Evolutionary conservation across 768 basidiomycete genomes (phyloP).

Genomic region (Auricularia auricula-judae): DNA sequence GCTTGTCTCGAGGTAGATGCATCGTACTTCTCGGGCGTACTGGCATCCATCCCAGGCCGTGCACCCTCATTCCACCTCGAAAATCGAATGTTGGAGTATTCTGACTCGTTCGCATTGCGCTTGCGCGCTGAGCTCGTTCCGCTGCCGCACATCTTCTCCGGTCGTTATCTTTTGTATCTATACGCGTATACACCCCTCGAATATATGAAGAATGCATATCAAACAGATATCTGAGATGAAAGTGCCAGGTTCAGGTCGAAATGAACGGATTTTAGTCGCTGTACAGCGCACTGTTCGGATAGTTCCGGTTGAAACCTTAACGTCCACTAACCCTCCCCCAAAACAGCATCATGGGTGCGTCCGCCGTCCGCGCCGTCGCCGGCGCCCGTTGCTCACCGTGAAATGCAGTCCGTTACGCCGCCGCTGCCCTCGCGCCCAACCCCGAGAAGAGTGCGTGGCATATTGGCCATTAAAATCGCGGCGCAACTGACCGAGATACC

Average conservation of each 20-base stretch:
- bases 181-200: not conserved
- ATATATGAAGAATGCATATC: not conserved
- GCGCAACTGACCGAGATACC: conserved; percentile 7
- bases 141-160: not conserved
- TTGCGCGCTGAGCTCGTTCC: not conserved
- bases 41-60: not conserved
- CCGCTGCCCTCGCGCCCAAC: conserved; percentile 76
- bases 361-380: not conserved
- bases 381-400: not conserved
- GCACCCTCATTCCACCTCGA: not conserved
- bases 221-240: not conserved
- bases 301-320: not conserved
- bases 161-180: not conserved
- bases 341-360: conserved; percentile 1
- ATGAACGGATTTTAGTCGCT: not conserved
- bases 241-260: not conserved
- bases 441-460: conserved; percentile 81
- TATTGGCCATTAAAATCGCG: no score
- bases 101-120: not conserved
- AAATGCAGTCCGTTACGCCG: conserved; percentile 80
- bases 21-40: no score
- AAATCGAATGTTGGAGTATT: not conserved
- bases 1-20: no score
- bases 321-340: not conserved
- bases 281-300: not conserved